These are phyloP conservation scores for Tothia fuscella DNA, from an alignment of 2,329 filamentous ascomycete genomes.

Conservation along the genomic window DNA sequence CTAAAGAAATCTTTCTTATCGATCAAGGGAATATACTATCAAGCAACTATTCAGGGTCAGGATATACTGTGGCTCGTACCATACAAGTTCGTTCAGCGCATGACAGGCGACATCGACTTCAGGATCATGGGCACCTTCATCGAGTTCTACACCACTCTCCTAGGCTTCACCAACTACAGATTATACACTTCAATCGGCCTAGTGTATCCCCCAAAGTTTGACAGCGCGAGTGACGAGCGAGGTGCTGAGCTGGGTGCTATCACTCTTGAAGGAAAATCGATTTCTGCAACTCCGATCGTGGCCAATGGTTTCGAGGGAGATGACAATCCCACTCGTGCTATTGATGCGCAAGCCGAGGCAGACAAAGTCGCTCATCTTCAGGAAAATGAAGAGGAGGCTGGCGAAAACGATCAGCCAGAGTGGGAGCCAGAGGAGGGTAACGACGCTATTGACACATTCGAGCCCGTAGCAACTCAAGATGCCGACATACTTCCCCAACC, in stretches of 20 bases:
- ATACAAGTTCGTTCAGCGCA: conserved; percentile 93
- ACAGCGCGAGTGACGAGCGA: conserved; percentile 72
- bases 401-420: conserved; percentile 27
- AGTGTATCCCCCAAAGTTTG: conserved; percentile 93
- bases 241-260: conserved; percentile 87
- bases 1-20: conserved; percentile 93
- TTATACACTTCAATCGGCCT: conserved; percentile 84
- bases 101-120: conserved; percentile 92
- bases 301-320: conserved; percentile 15
- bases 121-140: conserved; percentile 99
- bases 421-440: conserved; percentile 22
- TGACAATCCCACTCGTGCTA: conserved; percentile 21
- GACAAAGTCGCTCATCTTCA: conserved; percentile 30
- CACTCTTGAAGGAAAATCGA: conserved; percentile 58
- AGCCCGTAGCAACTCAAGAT: conserved; percentile 60
- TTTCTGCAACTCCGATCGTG: conserved; percentile 14
- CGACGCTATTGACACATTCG: conserved; percentile 77
- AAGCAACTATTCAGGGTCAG: conserved; percentile 92
- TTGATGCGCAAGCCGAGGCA: conserved; percentile 34
- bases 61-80: conserved; percentile 95
- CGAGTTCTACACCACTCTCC: conserved; percentile 93
- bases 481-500: conserved; percentile 83
- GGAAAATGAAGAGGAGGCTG: conserved; percentile 7
- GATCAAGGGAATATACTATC: conserved; percentile 99
- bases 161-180: conserved; percentile 92